A percentile compares a stretch with the other conserved stretches of the same genome.
These are phyloP conservation scores for Populus trichocarpa DNA, from an alignment of 441 rosid genomes.

Conservation along the genomic window DNA sequence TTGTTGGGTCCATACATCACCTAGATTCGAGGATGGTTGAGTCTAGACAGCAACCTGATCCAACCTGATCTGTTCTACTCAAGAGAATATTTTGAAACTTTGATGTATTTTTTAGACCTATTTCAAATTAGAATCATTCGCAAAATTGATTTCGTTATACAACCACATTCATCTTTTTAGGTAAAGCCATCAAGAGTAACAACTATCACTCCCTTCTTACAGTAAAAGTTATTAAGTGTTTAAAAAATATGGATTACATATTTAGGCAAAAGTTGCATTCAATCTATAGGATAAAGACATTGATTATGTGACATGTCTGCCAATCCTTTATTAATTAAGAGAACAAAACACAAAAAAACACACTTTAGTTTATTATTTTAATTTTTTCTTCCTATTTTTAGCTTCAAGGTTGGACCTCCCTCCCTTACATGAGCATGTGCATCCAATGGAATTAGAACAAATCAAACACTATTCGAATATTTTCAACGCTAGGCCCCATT, in stretches of 20 bases:
- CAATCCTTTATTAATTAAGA: neutral
- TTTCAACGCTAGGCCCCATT: neutral
- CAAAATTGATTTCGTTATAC: no score
- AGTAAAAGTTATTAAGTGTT: slow-evolving; percentile 4
- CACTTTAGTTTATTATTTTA: slow-evolving; percentile 2
- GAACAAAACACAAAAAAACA: slow-evolving; percentile 1
- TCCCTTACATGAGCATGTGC: slow-evolving; percentile 22
- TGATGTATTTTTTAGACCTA: no score
- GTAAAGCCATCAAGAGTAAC: no score
- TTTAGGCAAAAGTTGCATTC: neutral
- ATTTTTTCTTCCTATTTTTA: neutral
- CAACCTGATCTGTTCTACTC: no score
- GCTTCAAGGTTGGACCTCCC: neutral
- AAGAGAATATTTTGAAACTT: no score
- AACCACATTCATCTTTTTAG: no score
- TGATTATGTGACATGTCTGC: neutral
- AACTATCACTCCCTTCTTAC: neutral
- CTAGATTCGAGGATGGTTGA: no score
- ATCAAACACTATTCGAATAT: neutral
- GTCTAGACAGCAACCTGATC: no score
- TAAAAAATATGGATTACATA: neutral
- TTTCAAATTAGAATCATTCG: no score
- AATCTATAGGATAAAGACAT: neutral
- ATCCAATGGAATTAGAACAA: slow-evolving; percentile 19
- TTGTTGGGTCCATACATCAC: no score